Base-by-base conservation (phyloP, 192 early-diverging fungal genomes). In the Umbelopsis vinacea region DNA sequence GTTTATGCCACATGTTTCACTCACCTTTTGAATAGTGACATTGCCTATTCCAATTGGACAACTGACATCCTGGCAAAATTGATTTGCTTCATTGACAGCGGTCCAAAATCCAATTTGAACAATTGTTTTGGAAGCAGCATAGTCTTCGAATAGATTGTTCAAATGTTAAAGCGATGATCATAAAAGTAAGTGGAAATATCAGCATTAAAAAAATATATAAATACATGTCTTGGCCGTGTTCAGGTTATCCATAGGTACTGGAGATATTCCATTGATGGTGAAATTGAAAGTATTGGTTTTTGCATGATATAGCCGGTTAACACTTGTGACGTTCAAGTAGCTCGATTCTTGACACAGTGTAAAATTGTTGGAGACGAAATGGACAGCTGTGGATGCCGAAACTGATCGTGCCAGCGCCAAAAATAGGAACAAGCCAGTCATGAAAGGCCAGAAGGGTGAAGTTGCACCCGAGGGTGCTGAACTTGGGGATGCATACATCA, bases 51-150 rank as follows among this genome's bases (percentile, higher is more conserved):
- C 29, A 35, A 63, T 63, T 19, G 57, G 57, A 35, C 57, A 63
- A 19, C 17, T 37, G 17, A 63, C 29, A 4, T 63, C 57, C 12
- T 63, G 26, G 26, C 57, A 63, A n/a, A 63, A 63, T 14, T 63
- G 57, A 63, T 63, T 63, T 6, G 57, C 57, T 63, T 63, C 57
- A 37, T 63, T 63, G 29, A 63, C 57, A 35, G 57, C 57, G 8
- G 57, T 63, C 57, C 57, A 63, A 63, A 63, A 63, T 5, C 57
- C 57, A 10, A 63, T 63, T 29, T 63, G 57, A 17, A 63, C 33
- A 26, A 63, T 37, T 6, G 57, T 63, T 38, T 63, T 63, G 15
- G 57, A 63, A 63, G 57, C 57, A 63, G 57, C 57, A n/a, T 63
- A 63, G 37, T 63, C 57, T 63, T 7, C 2, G 6, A 37, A 37